Conservation (phyloP, 306 rosid species). For the Gillenia trifoliata region DNA sequence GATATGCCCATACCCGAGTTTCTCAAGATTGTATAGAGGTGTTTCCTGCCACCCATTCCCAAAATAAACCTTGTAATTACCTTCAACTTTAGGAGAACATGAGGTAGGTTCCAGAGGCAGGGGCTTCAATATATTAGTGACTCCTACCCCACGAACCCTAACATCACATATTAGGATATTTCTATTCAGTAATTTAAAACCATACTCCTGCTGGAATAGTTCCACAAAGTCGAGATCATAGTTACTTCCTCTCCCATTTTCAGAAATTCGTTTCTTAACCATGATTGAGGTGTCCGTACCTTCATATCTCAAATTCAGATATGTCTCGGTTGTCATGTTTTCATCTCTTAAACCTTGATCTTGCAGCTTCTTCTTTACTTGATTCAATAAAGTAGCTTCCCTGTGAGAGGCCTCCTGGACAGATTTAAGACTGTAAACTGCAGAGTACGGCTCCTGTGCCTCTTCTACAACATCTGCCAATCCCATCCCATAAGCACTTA, state of each 20-base stretch:
- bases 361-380: conserved; percentile 65
- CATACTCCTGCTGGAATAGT: conserved; percentile 82
- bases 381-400: conserved; percentile 53
- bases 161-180: conserved; percentile 73
- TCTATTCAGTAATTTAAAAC: conserved; percentile 71
- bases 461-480: conserved; percentile 98
- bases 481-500: conserved; percentile 98
- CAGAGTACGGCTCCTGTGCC: conserved; percentile 82
- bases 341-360: conserved; percentile 75
- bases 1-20: conserved; percentile 56
- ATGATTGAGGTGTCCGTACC: conserved; percentile 93
- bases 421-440: conserved; percentile 61
- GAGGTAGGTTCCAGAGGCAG: conserved; percentile 38
- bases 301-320: conserved; percentile 87
- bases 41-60: conserved; percentile 78
- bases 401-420: conserved; percentile 52
- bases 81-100: conserved; percentile 57
- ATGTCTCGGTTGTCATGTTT: conserved; percentile 57
- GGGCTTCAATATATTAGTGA: conserved; percentile 84
- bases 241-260: conserved; percentile 39
- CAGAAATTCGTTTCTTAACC: conserved; percentile 52
- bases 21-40: conserved; percentile 81
- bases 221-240: conserved; percentile 65
- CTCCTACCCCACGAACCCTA: conserved; percentile 80
- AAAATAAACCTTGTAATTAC: conserved; percentile 72